phyloP scores from a whole-genome alignment of 176 grass and related monocot species.

The Aegilops longissima region DNA sequence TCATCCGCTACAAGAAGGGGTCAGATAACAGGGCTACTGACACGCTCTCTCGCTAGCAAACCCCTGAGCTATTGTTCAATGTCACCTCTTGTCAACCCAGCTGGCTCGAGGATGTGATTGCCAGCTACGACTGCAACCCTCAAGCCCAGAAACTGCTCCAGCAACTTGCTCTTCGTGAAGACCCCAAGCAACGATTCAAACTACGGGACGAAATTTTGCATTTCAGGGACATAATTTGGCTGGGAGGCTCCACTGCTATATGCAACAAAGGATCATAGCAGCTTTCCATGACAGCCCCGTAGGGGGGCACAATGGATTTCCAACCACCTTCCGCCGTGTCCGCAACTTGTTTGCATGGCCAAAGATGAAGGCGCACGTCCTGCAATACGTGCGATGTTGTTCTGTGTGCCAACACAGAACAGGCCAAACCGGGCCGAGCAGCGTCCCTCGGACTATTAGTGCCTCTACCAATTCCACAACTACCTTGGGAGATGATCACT shows the following conservation, averaged over 20 bases:
- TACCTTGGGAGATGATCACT: too few species aligned
- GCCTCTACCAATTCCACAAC: neutral
- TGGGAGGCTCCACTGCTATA: neutral
- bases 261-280: neutral
- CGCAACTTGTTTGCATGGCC: neutral
- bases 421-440: neutral
- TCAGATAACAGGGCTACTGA: neutral
- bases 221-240: neutral
- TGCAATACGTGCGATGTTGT: neutral
- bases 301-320: neutral
- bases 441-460: neutral
- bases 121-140: neutral
- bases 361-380: neutral
- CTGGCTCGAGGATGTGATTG: neutral
- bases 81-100: too few species aligned
- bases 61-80: too few species aligned
- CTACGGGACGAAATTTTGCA: accelerated
- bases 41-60: neutral
- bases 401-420: neutral
- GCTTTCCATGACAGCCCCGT: neutral
- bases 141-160: neutral
- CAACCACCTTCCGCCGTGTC: neutral
- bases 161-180: neutral
- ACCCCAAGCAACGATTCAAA: too few species aligned
- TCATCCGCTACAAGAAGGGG: neutral